phyloP scores from a whole-genome alignment of 139 green algal genomes.

The Pleodorina starrii region DNA sequence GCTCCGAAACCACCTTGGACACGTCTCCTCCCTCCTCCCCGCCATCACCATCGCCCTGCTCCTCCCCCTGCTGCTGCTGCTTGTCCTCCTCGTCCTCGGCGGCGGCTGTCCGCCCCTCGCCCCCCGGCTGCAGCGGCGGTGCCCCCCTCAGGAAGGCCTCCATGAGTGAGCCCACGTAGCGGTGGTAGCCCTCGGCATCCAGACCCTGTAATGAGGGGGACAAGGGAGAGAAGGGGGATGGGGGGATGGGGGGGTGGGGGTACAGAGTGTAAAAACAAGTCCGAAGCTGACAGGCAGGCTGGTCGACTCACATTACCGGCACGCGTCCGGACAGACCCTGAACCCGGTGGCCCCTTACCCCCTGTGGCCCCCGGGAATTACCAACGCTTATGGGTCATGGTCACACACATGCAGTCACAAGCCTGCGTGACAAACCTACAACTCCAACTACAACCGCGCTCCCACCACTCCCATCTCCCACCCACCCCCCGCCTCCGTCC shows the following conservation, averaged over 20 bases:
- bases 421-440: too few species aligned
- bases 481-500: too few species aligned
- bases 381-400: background rate
- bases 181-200: conserved; percentile 59
- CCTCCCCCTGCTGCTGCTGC: background rate
- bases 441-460: too few species aligned
- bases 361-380: too few species aligned
- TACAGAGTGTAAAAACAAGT: too few species aligned
- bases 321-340: too few species aligned
- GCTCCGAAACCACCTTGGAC: background rate
- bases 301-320: too few species aligned
- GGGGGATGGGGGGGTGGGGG: background rate
- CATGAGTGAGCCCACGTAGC: conserved; percentile 58
- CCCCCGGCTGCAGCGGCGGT: conserved; percentile 14
- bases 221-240: background rate
- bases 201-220: conserved; percentile 47
- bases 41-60: background rate
- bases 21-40: background rate
- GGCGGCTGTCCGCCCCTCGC: background rate
- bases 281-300: too few species aligned
- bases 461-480: too few species aligned
- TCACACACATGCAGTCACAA: background rate
- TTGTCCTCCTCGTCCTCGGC: too few species aligned
- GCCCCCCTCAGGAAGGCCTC: conserved; percentile 48
- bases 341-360: too few species aligned